Conservation (phyloP, 371 early-diverging fungal species). For the Mucor racemosus region DNA sequence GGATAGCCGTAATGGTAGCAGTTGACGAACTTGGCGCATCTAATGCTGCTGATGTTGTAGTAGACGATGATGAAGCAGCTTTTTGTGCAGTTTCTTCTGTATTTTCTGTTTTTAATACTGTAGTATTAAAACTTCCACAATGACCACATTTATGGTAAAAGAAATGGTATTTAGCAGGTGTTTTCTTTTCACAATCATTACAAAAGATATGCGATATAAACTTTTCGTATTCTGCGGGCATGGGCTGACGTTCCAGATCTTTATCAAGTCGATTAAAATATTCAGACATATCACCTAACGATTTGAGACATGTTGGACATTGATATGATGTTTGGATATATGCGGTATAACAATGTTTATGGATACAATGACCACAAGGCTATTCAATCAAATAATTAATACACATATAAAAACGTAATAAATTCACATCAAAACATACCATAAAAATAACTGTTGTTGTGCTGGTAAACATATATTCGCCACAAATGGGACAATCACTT, state of each 20-base stretch:
- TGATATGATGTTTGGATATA: conserved; percentile 90
- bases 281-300: conserved; percentile 84
- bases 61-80: not conserved
- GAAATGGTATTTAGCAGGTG: conserved; percentile 87
- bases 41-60: not conserved
- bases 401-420: not conserved
- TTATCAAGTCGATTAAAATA: conserved; percentile 87
- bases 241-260: conserved; percentile 79
- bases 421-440: conserved; percentile 53
- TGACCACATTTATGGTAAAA: conserved; percentile 92
- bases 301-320: conserved; percentile 96
- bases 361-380: conserved; percentile 97
- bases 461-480: conserved; percentile 93
- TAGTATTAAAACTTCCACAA: conserved; percentile 94
- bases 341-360: conserved; percentile 83
- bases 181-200: conserved; percentile 93
- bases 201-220: conserved; percentile 80
- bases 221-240: conserved; percentile 91
- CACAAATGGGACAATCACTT: conserved; percentile 97
- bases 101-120: conserved; percentile 71
- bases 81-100: conserved; percentile 23
- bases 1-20: not conserved
- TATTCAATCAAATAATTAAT: conserved; percentile 26
- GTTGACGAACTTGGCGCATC: conserved; percentile 6
- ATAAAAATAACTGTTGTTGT: conserved; percentile 84